A percentile compares a stretch with the other conserved stretches of the same genome.
phyloP scores from a whole-genome alignment of 2,329 filamentous ascomycete genomes.

The Thermothelomyces thermophilus region DNA sequence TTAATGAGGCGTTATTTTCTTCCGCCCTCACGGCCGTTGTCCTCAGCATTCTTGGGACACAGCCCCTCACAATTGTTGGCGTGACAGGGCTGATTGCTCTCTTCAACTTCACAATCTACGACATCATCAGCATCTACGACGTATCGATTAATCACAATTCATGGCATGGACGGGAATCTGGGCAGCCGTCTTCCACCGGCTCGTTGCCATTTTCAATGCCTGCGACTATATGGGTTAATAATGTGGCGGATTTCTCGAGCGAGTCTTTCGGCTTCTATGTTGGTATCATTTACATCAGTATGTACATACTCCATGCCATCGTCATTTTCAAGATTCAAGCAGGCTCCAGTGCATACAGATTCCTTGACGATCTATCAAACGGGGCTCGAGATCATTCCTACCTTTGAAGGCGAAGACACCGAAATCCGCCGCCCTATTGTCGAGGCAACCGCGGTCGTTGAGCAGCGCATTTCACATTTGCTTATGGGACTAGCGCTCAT shows the following conservation, averaged over 20 bases:
- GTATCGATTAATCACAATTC: background rate
- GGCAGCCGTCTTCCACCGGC: slow-evolving; percentile 1
- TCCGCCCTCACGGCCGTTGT: background rate
- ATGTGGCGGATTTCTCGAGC: background rate
- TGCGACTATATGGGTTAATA: slow-evolving; percentile 1
- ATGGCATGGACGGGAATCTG: background rate
- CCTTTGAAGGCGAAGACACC: background rate
- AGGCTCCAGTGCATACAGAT: slow-evolving; percentile 54
- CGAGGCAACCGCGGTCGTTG: slow-evolving; percentile 42
- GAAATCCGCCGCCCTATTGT: slow-evolving; percentile 35
- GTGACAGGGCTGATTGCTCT: background rate
- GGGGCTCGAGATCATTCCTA: slow-evolving; percentile 20
- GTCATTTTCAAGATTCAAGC: background rate
- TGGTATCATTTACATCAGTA: background rate
- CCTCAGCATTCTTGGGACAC: background rate
- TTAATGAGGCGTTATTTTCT: background rate
- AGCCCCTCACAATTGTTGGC: background rate
- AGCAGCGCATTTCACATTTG: slow-evolving; percentile 51
- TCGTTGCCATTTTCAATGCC: background rate
- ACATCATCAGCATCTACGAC: background rate
- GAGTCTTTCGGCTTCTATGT: background rate
- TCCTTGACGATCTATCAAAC: slow-evolving; percentile 40
- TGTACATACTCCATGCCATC: background rate
- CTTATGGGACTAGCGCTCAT: slow-evolving; percentile 47
- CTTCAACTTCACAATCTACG: background rate